A percentile compares a stretch with the other conserved stretches of the same genome.
Conservation (phyloP, 2,329 filamentous ascomycete species). For the Stemphylium vesicarium region DNA sequence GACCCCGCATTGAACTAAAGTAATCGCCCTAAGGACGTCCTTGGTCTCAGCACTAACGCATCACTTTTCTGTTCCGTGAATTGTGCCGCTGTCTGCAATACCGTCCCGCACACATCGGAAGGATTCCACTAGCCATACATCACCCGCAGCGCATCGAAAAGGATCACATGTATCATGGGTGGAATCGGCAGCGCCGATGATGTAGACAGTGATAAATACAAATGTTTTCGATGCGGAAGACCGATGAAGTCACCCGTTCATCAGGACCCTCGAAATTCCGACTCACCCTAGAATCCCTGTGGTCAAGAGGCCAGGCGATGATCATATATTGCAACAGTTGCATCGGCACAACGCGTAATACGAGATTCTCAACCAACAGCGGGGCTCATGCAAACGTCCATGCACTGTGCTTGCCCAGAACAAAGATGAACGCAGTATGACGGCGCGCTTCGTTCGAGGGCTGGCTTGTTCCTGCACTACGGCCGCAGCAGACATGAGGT, state of each 20-base stretch:
- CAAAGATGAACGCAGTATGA: constrained; percentile 3
- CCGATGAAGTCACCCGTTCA: constrained; percentile 1
- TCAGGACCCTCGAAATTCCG: constrained; percentile 5
- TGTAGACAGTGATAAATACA: constrained; percentile 4
- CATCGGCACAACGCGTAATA: constrained; percentile 13
- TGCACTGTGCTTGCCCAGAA: too few species aligned
- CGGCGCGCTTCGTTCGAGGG: constrained; percentile 13
- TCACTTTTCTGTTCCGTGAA: constrained; percentile 1
- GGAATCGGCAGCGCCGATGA: constrained; percentile 9
- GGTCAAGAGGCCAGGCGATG: constrained; percentile 5
- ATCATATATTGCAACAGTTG: constrained; percentile 13
- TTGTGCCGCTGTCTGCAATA: constrained; percentile 11
- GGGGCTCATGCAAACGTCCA: not conserved
- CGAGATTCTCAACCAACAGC: constrained; percentile 2
- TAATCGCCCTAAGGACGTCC: not conserved
- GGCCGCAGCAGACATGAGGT: constrained; percentile 8
- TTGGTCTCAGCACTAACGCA: not conserved
- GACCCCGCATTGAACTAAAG: not conserved
- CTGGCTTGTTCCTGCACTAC: constrained; percentile 22
- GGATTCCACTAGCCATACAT: constrained; percentile 9
- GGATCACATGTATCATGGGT: constrained; percentile 1
- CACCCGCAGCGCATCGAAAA: constrained; percentile 13
- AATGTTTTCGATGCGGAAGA: not conserved
- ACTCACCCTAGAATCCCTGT: not conserved
- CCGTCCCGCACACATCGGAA: constrained; percentile 10